These are phyloP conservation scores for Solanum hybrid DNA, from an alignment of 305 asterid species.

Conservation along the genomic window DNA sequence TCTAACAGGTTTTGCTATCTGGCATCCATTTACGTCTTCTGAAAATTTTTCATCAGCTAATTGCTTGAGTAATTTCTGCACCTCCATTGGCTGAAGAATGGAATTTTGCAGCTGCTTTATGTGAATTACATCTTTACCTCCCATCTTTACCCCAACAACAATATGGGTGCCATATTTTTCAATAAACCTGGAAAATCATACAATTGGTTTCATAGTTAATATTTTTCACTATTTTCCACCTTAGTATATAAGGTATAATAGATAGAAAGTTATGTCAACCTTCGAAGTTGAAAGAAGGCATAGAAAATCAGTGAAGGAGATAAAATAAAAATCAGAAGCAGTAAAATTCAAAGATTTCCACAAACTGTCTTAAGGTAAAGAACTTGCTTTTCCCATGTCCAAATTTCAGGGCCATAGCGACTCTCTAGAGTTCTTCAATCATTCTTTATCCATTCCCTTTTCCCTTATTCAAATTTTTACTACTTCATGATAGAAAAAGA, in stretches of 20 bases:
- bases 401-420: not conserved
- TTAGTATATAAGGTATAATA: not conserved
- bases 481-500: not conserved
- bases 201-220: not conserved
- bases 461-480: not conserved
- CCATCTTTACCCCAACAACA: conserved; percentile 90
- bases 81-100: conserved; percentile 58
- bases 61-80: conserved; percentile 79
- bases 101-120: conserved; percentile 85
- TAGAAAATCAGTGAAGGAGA: not conserved
- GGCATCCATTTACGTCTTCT: conserved; percentile 36
- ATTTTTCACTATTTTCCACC: not conserved
- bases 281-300: not conserved
- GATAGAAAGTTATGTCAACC: not conserved
- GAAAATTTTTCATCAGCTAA: conserved; percentile 62
- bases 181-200: conserved; percentile 67
- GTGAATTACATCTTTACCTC: conserved; percentile 93
- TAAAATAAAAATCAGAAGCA: not conserved
- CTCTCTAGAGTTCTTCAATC: not conserved
- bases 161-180: conserved; percentile 91
- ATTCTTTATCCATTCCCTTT: not conserved
- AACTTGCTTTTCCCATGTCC: not conserved
- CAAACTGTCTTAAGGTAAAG: not conserved
- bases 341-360: not conserved
- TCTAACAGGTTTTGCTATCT: conserved; percentile 20